Evolutionary conservation across 2,329 filamentous ascomycete genomes (phyloP).

Genomic region (Neoarthrinium moseri): DNA sequence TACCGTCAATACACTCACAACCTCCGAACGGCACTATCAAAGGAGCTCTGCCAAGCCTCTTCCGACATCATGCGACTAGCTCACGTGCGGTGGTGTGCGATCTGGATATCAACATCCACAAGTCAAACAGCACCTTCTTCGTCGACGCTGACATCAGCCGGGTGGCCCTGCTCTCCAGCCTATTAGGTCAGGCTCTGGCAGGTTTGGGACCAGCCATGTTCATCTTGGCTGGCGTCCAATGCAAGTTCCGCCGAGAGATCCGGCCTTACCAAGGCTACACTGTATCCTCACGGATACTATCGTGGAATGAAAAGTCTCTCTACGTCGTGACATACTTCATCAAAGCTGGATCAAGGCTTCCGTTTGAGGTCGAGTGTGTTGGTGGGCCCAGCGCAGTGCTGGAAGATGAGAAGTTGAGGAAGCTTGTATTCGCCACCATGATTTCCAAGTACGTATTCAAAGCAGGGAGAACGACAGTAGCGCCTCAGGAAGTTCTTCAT

Average conservation of each 20-base stretch:
- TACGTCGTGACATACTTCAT: conserved; percentile 5
- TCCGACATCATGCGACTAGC: not conserved
- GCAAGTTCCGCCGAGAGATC: conserved; percentile 6
- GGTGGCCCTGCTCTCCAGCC: not conserved
- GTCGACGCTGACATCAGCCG: conserved; percentile 5
- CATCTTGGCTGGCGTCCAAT: conserved; percentile 2
- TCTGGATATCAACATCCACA: conserved; percentile 6
- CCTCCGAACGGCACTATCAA: not conserved
- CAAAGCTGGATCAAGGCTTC: not conserved
- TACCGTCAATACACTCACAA: not conserved
- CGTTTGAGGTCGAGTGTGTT: not conserved
- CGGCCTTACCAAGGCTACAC: conserved; percentile 3
- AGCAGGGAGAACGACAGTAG: not conserved
- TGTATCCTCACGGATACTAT: conserved; percentile 6
- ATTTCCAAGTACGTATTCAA: conserved; percentile 8
- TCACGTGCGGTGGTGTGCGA: conserved; percentile 3
- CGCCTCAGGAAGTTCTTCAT: conserved; percentile 3
- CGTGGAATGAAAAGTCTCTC: not conserved
- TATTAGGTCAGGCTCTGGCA: conserved; percentile 1
- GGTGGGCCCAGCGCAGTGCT: conserved; percentile 1
- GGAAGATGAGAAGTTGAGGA: conserved; percentile 3
- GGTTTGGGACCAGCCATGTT: conserved; percentile 2
- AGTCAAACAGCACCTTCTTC: conserved; percentile 10
- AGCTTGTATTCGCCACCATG: not conserved
- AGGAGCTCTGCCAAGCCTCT: not conserved